These are phyloP conservation scores for Kodamaea alishanica DNA, from an alignment of 1,139 yeast genomes.

Conservation along the genomic window DNA sequence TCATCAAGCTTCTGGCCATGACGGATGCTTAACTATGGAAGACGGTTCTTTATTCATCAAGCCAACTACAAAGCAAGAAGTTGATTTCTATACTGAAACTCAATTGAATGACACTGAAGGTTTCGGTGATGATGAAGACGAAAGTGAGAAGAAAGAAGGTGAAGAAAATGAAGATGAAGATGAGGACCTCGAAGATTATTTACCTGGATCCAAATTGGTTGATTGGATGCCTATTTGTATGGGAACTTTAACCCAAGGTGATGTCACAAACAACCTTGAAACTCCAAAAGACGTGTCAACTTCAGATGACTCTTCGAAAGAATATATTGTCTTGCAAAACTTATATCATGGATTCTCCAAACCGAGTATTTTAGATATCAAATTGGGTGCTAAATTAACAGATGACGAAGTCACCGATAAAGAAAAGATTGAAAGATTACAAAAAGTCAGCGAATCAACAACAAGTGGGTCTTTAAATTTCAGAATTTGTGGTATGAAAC, in stretches of 20 bases:
- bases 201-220: slow-evolving; percentile 36
- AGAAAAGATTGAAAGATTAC: slow-evolving; percentile 62
- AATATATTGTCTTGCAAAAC: slow-evolving; percentile 72
- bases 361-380: slow-evolving; percentile 81
- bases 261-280: slow-evolving; percentile 4
- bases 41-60: slow-evolving; percentile 71
- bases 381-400: slow-evolving; percentile 68
- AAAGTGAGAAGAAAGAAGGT: slow-evolving; percentile 2
- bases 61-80: slow-evolving; percentile 59
- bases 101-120: slow-evolving; percentile 18
- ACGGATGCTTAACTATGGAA: slow-evolving; percentile 58
- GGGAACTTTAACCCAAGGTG: slow-evolving; percentile 39
- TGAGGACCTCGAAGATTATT: slow-evolving; percentile 13
- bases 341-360: slow-evolving; percentile 53
- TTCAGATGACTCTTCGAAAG: slow-evolving; percentile 13
- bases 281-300: slow-evolving; percentile 3
- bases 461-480: slow-evolving; percentile 76
- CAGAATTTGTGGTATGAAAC: slow-evolving; percentile 87
- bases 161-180: slow-evolving; percentile 12
- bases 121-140: slow-evolving; percentile 11
- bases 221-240: slow-evolving; percentile 53
- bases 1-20: slow-evolving; percentile 87
- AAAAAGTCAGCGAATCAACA: slow-evolving; percentile 60
- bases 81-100: slow-evolving; percentile 57
- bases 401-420: slow-evolving; percentile 53